Percentiles rank a stretch among this genome's conserved stretches.
Evolutionary conservation across 2,329 filamentous ascomycete genomes (phyloP).

Genomic region (Stagonosporopsis chrysanthemi): DNA sequence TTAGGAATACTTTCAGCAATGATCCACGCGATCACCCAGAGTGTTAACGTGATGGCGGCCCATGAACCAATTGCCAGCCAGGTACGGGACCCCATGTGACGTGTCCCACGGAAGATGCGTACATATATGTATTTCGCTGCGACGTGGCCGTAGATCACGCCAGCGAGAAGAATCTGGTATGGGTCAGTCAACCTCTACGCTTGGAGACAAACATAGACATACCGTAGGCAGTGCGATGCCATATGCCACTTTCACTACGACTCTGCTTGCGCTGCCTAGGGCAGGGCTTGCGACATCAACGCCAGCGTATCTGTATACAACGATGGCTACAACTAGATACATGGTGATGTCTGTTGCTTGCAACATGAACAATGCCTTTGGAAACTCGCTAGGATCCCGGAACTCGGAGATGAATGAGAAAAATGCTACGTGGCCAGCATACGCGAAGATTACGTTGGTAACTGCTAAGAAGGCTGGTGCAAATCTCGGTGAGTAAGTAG

Average conservation of each 20-base stretch:
- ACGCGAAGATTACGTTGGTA: conserved; percentile 73
- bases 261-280: conserved; percentile 64
- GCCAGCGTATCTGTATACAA: conserved; percentile 72
- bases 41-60: conserved; percentile 61
- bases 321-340: conserved; percentile 71
- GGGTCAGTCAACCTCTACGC: neutral
- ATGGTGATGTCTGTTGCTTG: conserved; percentile 66
- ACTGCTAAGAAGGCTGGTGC: conserved; percentile 32
- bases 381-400: conserved; percentile 65
- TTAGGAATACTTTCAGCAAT: conserved; percentile 73
- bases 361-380: conserved; percentile 67
- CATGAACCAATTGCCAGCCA: conserved; percentile 56
- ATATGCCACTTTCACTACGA: conserved; percentile 71
- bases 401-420: conserved; percentile 72
- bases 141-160: conserved; percentile 70
- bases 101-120: conserved; percentile 66
- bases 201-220: neutral
- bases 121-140: conserved; percentile 71
- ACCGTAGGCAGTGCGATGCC: conserved; percentile 70
- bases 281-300: conserved; percentile 68
- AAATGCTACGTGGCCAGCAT: conserved; percentile 70
- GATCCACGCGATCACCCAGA: conserved; percentile 70
- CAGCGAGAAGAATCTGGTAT: conserved; percentile 67
- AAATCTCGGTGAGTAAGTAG: conserved; percentile 26
- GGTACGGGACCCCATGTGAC: conserved; percentile 40